phyloP scores from a whole-genome alignment of 495 filamentous ascomycete species.

The Letharia lupina region DNA sequence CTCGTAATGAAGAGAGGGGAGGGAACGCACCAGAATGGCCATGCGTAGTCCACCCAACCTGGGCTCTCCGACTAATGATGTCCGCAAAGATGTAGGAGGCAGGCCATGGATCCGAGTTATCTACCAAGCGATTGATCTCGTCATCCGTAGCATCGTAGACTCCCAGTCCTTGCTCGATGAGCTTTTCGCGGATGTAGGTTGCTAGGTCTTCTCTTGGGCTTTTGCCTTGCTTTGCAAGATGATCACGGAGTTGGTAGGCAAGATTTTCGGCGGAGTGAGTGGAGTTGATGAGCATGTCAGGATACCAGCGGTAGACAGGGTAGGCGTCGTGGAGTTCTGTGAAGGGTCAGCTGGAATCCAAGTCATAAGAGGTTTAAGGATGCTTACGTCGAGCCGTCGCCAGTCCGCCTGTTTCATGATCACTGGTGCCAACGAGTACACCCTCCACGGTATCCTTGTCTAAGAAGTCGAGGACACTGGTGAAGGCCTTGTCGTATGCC shows the following conservation, averaged over 20 bases:
- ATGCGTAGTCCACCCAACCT: conserved; percentile 87
- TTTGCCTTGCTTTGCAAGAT: conserved; percentile 35
- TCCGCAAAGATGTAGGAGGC: conserved; percentile 61
- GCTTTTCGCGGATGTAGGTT: conserved; percentile 49
- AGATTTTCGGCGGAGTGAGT: conserved; percentile 70
- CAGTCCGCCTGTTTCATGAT: conserved; percentile 92
- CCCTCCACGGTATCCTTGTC: conserved; percentile 62
- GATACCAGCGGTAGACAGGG: conserved; percentile 81
- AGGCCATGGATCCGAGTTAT: conserved; percentile 37
- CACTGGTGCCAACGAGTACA: conserved; percentile 78
- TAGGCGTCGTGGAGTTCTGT: conserved; percentile 55
- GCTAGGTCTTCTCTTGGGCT: conserved; percentile 36
- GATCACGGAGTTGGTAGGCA: conserved; percentile 46
- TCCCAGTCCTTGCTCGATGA: conserved; percentile 62
- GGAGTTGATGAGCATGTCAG: conserved; percentile 69
- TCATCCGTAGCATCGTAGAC: conserved; percentile 62
- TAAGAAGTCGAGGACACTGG: conserved; percentile 74
- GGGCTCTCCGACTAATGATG: conserved; percentile 77
- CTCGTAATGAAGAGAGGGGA: no score
- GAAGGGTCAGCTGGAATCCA: conserved; percentile 25
- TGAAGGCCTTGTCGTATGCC: conserved; percentile 81
- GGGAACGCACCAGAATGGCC: conserved; percentile 52
- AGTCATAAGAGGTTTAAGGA: no score
- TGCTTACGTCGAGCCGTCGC: conserved; percentile 66
- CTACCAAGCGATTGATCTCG: conserved; percentile 61